phyloP scores from a whole-genome alignment of 257 asterid genomes.

The Ehretia macrophylla region DNA sequence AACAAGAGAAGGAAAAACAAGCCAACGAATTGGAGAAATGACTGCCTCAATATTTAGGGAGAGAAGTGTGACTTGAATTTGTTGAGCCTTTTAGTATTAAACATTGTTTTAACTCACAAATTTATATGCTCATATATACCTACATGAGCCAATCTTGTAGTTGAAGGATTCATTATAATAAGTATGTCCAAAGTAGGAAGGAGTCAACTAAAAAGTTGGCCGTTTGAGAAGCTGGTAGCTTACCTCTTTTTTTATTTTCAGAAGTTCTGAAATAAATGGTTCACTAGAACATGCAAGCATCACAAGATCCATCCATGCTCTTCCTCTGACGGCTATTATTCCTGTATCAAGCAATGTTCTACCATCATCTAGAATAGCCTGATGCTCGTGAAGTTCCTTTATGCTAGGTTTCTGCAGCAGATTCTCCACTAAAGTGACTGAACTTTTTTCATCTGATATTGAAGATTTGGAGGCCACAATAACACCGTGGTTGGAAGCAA shows the following conservation, averaged over 20 bases:
- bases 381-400: slow-evolving; percentile 61
- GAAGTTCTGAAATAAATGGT: slow-evolving; percentile 64
- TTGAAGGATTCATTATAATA: background rate
- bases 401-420: slow-evolving; percentile 89
- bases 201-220: slow-evolving; percentile 3
- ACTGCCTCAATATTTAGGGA: too few relatives aligned
- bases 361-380: slow-evolving; percentile 84
- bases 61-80: too few relatives aligned
- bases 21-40: too few relatives aligned
- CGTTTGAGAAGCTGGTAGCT: slow-evolving; percentile 24
- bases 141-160: background rate
- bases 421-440: slow-evolving; percentile 62
- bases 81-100: too few relatives aligned
- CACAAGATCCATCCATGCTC: slow-evolving; percentile 88
- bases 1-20: too few relatives aligned
- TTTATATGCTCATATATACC: too few relatives aligned
- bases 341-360: slow-evolving; percentile 95
- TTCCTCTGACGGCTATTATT: slow-evolving; percentile 86
- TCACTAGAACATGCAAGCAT: slow-evolving; percentile 67
- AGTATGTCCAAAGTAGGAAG: background rate
- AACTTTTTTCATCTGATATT: slow-evolving; percentile 26
- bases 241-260: slow-evolving; percentile 76
- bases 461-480: slow-evolving; percentile 72
- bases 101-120: background rate
- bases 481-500: slow-evolving; percentile 96